Conservation (phyloP, 2,329 filamentous ascomycete species). For the Alternaria sp. region DNA sequence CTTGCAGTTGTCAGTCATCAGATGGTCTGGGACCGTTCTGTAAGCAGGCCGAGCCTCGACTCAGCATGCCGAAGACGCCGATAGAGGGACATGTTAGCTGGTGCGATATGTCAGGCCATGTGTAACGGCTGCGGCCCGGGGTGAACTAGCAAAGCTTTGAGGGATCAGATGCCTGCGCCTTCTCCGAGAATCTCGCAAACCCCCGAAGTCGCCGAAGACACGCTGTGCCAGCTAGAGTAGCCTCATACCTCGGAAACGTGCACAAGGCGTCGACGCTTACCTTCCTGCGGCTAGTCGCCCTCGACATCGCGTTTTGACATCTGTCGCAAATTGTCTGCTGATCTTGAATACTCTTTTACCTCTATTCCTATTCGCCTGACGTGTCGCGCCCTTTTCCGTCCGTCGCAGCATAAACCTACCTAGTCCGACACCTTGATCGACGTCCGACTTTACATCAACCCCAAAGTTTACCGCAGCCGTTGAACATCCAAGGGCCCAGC, state of each 20-base stretch:
- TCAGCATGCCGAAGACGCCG: slow-evolving; percentile 23
- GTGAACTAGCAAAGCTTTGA: slow-evolving; percentile 7
- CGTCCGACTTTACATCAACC: background rate
- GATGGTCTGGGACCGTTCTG: slow-evolving; percentile 3
- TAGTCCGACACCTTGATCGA: background rate
- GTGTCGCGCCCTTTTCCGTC: background rate
- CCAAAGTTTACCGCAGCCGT: background rate
- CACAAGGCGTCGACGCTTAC: slow-evolving; percentile 10
- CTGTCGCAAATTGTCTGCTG: slow-evolving; percentile 40
- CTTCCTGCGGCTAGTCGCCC: slow-evolving; percentile 26
- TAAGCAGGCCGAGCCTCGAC: slow-evolving; percentile 19
- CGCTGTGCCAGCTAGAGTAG: slow-evolving; percentile 1
- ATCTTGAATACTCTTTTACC: slow-evolving; percentile 18
- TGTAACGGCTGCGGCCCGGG: slow-evolving; percentile 13
- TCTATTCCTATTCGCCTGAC: slow-evolving; percentile 12
- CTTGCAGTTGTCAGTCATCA: background rate
- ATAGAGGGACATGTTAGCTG: slow-evolving; percentile 14
- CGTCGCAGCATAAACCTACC: slow-evolving; percentile 1
- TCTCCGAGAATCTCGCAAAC: slow-evolving; percentile 6
- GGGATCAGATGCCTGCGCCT: background rate
- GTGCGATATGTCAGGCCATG: slow-evolving; percentile 1
- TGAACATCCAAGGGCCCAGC: background rate
- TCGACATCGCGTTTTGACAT: slow-evolving; percentile 30
- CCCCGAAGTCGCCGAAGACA: slow-evolving; percentile 5
- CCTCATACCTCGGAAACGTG: slow-evolving; percentile 1